Evolutionary conservation across 2,329 filamentous ascomycete genomes (phyloP).

Genomic region (Pseudogymnoascus verrucosus): DNA sequence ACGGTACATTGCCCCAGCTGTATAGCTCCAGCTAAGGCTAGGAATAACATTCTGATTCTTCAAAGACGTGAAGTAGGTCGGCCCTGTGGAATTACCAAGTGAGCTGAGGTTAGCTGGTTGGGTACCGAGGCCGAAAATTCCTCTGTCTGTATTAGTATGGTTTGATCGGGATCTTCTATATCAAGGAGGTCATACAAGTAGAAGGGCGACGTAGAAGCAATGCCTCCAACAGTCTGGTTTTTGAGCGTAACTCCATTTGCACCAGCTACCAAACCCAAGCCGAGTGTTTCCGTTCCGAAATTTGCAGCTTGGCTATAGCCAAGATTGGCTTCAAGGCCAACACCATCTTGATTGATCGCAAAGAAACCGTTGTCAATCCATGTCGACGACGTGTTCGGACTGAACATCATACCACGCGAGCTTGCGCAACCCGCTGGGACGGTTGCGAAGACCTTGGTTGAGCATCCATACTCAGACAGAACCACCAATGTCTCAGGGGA

Average conservation of each 20-base stretch:
- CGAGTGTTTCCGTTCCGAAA: conserved; percentile 17
- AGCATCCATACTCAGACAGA: conserved; percentile 25
- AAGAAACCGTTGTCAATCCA: conserved; percentile 29
- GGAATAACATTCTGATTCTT: conserved; percentile 32
- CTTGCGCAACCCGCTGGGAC: conserved; percentile 30
- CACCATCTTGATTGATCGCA: conserved; percentile 30
- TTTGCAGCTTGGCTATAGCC: conserved; percentile 27
- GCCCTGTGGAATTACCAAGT: conserved; percentile 29
- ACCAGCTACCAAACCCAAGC: conserved; percentile 13
- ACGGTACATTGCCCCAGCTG: conserved; percentile 35
- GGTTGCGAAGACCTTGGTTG: conserved; percentile 24
- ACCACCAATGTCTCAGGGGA: conserved; percentile 31
- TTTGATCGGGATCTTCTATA: conserved; percentile 15
- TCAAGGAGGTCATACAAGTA: conserved; percentile 28
- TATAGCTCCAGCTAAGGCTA: conserved; percentile 37
- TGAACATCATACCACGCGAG: conserved; percentile 31
- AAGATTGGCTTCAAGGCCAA: conserved; percentile 33
- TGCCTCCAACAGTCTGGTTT: conserved; percentile 22
- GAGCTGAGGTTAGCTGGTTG: conserved; percentile 33
- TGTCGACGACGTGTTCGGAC: conserved; percentile 29
- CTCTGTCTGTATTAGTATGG: conserved; percentile 21
- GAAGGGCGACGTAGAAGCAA: conserved; percentile 30
- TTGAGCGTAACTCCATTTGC: conserved; percentile 20
- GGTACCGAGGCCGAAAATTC: conserved; percentile 32
- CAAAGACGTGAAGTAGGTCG: conserved; percentile 31